Conservation (phyloP, 2,329 filamentous ascomycete species). For the Xylariaceae sp. region DNA sequence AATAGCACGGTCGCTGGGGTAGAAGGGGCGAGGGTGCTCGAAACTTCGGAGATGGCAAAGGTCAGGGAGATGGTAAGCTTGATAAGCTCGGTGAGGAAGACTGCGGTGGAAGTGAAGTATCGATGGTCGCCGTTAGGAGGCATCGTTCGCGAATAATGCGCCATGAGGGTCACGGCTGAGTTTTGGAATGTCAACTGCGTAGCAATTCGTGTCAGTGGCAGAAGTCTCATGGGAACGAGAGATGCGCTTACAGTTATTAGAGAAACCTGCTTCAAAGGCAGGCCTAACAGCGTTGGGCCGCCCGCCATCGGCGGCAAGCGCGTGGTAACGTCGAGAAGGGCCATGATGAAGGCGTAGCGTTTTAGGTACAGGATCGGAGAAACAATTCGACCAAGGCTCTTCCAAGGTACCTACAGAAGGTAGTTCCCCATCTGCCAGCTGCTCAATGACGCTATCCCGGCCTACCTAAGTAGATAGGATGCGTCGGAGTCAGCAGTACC, state of each 20-base stretch:
- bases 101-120: constrained; percentile 90
- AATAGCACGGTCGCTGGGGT: constrained; percentile 78
- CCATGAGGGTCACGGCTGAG: constrained; percentile 73
- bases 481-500: background rate
- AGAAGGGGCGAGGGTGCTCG: constrained; percentile 69
- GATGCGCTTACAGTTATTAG: constrained; percentile 54
- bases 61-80: constrained; percentile 84
- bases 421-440: too few relatives aligned
- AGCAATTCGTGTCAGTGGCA: constrained; percentile 15
- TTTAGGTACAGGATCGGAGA: too few relatives aligned
- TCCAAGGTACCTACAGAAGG: background rate
- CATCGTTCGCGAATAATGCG: constrained; percentile 96
- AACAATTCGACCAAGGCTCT: background rate
- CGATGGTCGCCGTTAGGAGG: constrained; percentile 75
- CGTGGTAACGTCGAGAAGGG: constrained; percentile 39
- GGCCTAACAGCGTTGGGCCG: constrained; percentile 49
- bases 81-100: constrained; percentile 88
- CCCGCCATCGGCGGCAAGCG: constrained; percentile 34
- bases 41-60: constrained; percentile 83
- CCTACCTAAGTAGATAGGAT: background rate
- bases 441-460: background rate
- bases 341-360: constrained; percentile 35
- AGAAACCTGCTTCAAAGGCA: constrained; percentile 66
- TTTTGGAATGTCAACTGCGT: constrained; percentile 73
- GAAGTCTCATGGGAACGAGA: background rate